Evolutionary conservation across 148 eudicot genomes (phyloP).

Genomic region (Rhododendron henanense): DNA sequence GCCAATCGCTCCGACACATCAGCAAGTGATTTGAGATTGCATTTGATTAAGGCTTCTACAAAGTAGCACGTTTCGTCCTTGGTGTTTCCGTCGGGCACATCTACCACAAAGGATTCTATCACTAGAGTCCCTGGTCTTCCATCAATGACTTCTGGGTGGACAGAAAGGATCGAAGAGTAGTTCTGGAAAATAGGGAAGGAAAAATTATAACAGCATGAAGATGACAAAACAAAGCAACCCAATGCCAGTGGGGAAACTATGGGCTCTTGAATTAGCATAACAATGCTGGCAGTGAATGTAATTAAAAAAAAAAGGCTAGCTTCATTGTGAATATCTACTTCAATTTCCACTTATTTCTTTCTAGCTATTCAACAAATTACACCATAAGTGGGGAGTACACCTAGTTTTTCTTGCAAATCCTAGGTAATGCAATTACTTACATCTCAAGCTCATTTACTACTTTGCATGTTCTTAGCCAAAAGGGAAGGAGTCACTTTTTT

Average conservation of each 20-base stretch:
- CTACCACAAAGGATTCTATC: conserved; percentile 49
- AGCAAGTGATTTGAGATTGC: conserved; percentile 48
- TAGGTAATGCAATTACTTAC: neutral
- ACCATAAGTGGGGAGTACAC: neutral
- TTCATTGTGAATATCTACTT: neutral
- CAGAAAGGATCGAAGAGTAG: conserved; percentile 40
- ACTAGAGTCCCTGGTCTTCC: conserved; percentile 49
- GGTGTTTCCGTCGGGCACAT: conserved; percentile 48
- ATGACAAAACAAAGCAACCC: neutral
- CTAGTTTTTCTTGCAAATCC: neutral
- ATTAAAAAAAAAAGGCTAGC: neutral
- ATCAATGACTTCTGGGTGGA: conserved; percentile 42
- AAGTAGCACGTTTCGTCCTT: conserved; percentile 47
- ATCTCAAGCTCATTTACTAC: neutral
- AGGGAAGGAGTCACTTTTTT: neutral
- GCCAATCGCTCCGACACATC: conserved; percentile 40
- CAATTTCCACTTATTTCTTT: neutral
- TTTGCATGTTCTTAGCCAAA: neutral
- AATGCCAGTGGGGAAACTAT: neutral
- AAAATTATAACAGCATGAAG: neutral
- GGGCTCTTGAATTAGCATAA: neutral
- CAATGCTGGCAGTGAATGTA: neutral
- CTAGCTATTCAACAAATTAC: neutral
- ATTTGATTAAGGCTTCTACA: conserved; percentile 44
- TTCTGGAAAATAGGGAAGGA: conserved; percentile 29